phyloP scores from a whole-genome alignment of 305 asterid species.

The Plantago rigida region DNA sequence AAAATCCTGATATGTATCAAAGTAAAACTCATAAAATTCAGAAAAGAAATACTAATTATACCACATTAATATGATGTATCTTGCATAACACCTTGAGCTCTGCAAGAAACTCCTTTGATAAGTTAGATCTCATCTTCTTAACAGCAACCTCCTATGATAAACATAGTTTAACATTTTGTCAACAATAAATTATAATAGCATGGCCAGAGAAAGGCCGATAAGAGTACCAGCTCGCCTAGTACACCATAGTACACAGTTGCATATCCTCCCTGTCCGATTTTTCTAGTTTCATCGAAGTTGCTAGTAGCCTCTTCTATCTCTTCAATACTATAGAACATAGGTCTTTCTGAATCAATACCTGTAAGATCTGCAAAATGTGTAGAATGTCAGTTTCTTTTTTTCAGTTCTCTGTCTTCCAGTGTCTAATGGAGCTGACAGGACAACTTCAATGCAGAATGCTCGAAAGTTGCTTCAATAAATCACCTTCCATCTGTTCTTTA shows the following conservation, averaged over 20 bases:
- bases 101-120: slow-evolving; percentile 75
- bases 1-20: not conserved
- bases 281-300: slow-evolving; percentile 55
- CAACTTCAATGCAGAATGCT: not conserved
- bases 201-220: not conserved
- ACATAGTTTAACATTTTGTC: not conserved
- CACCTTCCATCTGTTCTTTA: slow-evolving; percentile 45
- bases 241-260: slow-evolving; percentile 68
- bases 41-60: slow-evolving; percentile 23
- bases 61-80: slow-evolving; percentile 88
- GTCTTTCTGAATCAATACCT: slow-evolving; percentile 61
- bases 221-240: slow-evolving; percentile 47
- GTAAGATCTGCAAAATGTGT: slow-evolving; percentile 37
- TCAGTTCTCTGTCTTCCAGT: not conserved
- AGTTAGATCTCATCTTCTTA: slow-evolving; percentile 84
- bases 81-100: slow-evolving; percentile 76
- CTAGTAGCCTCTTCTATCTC: slow-evolving; percentile 69
- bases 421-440: too few species aligned
- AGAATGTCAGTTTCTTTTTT: slow-evolving; percentile 7
- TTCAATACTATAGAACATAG: slow-evolving; percentile 47
- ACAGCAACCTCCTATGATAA: slow-evolving; percentile 64
- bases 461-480: slow-evolving; percentile 1
- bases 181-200: not conserved
- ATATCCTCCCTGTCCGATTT: slow-evolving; percentile 76
- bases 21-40: not conserved